phyloP scores from a whole-genome alignment of 805 yeast genomes.

The Debaryomyces tyrocola region DNA sequence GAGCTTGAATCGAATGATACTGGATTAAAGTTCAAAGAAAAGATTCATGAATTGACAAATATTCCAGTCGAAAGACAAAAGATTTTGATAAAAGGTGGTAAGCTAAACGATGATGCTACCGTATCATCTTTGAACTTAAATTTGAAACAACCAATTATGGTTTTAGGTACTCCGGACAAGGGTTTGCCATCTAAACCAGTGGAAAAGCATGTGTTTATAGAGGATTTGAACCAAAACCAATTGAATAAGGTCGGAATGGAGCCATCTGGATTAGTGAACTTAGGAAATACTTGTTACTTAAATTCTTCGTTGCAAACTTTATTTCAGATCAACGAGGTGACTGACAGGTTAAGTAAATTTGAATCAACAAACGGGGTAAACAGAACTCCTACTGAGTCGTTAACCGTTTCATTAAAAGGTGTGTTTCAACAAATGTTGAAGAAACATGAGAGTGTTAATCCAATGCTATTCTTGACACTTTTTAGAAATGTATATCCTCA shows the following conservation, averaged over 20 bases:
- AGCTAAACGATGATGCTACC: conserved; percentile 68
- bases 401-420: conserved; percentile 38
- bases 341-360: conserved; percentile 25
- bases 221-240: conserved; percentile 58
- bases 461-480: conserved; percentile 62
- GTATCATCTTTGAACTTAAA: conserved; percentile 56
- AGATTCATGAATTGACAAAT: conserved; percentile 69
- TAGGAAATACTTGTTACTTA: conserved; percentile 79
- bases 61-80: conserved; percentile 92
- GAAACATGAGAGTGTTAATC: conserved; percentile 56
- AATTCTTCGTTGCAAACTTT: conserved; percentile 67
- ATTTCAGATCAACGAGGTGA: conserved; percentile 45
- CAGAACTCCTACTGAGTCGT: conserved; percentile 12
- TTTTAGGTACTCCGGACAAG: conserved; percentile 85
- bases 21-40: conserved; percentile 64
- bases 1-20: conserved; percentile 50
- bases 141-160: conserved; percentile 72
- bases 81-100: conserved; percentile 86
- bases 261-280: conserved; percentile 67
- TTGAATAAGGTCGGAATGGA: conserved; percentile 37
- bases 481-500: conserved; percentile 79
- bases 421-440: conserved; percentile 47
- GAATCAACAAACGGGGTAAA: conserved; percentile 9
- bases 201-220: conserved; percentile 58
- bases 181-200: conserved; percentile 54